Conservation (phyloP, 768 basidiomycete genomes). For the Gymnopilus junonius region DNA sequence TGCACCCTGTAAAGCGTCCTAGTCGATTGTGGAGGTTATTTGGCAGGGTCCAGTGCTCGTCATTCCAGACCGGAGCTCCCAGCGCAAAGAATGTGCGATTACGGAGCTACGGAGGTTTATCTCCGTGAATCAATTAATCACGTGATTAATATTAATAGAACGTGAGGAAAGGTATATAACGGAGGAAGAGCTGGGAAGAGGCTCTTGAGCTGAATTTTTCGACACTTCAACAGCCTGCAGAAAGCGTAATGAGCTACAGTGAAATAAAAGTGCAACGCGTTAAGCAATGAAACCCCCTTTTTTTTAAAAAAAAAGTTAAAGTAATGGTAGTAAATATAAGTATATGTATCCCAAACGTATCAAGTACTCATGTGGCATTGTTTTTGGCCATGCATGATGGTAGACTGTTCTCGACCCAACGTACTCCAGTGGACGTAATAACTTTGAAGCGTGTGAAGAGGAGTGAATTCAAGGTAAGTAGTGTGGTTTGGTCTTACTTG, state of each 20-base stretch:
- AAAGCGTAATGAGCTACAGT: too few species aligned
- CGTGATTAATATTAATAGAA: slow-evolving; percentile 11
- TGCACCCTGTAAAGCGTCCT: neutral
- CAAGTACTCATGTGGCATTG: too few species aligned
- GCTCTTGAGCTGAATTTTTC: neutral
- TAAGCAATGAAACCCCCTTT: neutral
- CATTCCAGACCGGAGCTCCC: neutral
- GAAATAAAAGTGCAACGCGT: neutral
- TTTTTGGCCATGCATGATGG: too few species aligned
- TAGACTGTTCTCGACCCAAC: too few species aligned
- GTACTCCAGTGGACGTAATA: too few species aligned
- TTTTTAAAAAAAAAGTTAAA: too few species aligned
- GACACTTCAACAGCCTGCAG: neutral
- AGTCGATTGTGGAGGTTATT: neutral
- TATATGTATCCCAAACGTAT: too few species aligned
- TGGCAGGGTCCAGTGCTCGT: neutral
- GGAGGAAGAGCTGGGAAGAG: neutral
- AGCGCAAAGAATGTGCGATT: neutral
- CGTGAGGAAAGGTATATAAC: slow-evolving; percentile 11
- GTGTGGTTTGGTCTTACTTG: too few species aligned
- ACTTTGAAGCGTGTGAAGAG: too few species aligned
- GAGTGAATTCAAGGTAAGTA: too few species aligned
- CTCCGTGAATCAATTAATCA: slow-evolving; percentile 6
- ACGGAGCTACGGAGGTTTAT: slow-evolving; percentile 14
- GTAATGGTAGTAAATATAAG: too few species aligned